Percentiles rank a stretch among this genome's conserved stretches.
Evolutionary conservation across 73 alveolate species (phyloP).

Genomic region (Tetrahymena thermophila): DNA sequence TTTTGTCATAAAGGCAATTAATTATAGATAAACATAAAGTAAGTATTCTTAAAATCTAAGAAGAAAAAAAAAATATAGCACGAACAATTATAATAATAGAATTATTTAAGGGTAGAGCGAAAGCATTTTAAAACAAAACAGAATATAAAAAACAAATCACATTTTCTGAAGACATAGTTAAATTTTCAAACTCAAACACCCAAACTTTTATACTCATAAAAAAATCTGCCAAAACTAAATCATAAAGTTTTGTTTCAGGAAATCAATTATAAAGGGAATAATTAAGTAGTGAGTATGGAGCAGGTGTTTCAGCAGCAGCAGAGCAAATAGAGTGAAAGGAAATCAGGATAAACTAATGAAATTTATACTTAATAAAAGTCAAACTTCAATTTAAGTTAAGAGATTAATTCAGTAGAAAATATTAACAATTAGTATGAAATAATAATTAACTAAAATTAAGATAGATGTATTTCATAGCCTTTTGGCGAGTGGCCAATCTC

Average conservation of each 20-base stretch:
- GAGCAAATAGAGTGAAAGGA: neutral
- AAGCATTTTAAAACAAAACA: neutral
- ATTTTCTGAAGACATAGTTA: neutral
- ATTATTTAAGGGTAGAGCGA: neutral
- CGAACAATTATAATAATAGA: neutral
- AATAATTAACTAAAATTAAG: neutral
- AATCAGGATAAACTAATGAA: neutral
- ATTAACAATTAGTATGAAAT: neutral
- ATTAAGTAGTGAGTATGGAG: neutral
- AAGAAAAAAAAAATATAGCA: neutral
- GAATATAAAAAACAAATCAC: neutral
- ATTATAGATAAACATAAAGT: too few relatives aligned
- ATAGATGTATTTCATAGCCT: neutral
- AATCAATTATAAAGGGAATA: neutral
- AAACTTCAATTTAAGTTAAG: neutral
- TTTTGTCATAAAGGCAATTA: neutral
- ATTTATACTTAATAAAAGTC: neutral
- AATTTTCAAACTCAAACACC: neutral
- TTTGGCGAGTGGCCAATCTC: neutral
- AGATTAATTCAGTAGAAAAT: neutral
- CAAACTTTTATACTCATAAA: neutral
- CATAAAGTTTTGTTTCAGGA: slow-evolving; percentile 1
- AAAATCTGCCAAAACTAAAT: neutral
- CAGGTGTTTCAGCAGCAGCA: neutral
- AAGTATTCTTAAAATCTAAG: neutral